Evolutionary conservation across 306 rosid genomes (phyloP).

Genomic region (Pueraria montana): DNA sequence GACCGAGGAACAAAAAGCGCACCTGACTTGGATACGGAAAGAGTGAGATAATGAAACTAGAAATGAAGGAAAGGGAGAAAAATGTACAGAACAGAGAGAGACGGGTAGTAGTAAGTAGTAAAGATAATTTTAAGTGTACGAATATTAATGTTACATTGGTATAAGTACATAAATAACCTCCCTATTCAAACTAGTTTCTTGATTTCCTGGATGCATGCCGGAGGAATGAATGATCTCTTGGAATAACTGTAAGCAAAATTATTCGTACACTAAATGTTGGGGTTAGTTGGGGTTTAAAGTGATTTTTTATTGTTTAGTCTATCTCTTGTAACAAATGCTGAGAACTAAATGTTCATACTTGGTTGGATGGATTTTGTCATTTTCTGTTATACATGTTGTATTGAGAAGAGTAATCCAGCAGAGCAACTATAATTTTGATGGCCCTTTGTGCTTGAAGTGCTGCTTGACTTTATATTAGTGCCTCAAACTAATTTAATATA

Average conservation of each 20-base stretch:
- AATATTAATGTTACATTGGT: background rate
- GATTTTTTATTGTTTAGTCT: background rate
- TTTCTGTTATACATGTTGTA: background rate
- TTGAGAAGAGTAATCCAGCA: background rate
- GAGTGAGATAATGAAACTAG: constrained; percentile 5
- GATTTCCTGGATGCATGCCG: background rate
- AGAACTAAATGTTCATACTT: background rate
- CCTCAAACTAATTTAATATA: too few relatives aligned
- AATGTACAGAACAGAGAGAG: background rate
- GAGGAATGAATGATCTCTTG: too few relatives aligned
- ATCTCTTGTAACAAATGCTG: background rate
- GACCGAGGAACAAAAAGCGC: constrained; percentile 38
- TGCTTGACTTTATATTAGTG: background rate
- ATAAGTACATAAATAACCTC: constrained; percentile 9
- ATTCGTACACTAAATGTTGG: too few relatives aligned
- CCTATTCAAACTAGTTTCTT: background rate
- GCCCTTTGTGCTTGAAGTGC: background rate
- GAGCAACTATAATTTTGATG: background rate
- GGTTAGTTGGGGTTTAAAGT: too few relatives aligned
- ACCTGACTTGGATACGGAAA: constrained; percentile 20
- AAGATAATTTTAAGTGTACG: background rate
- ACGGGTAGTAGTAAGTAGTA: background rate
- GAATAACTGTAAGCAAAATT: too few relatives aligned
- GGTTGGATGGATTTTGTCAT: constrained; percentile 4
- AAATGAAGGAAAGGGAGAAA: background rate